Evolutionary conservation across 805 yeast species (phyloP), one percentile per base, ranked within the genome.

Genomic region (Komagataella phaffii): DNA sequence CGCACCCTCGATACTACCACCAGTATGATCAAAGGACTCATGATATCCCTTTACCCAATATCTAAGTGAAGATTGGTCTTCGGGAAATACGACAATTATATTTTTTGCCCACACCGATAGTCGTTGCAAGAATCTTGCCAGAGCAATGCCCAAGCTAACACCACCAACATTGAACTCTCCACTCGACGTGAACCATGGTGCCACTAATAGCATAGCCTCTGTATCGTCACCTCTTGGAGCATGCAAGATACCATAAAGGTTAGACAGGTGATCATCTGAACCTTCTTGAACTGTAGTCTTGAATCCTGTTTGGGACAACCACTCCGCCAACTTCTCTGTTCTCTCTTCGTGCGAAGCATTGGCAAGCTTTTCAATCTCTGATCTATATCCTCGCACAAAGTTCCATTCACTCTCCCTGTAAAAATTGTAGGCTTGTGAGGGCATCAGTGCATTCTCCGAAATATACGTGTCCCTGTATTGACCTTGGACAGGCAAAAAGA

Each of bases 91-190:
- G 46, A 93, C 69, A 24, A 93, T 85, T 56, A 93, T 83, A 61
- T 90, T 95, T 62, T 93, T 93, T 19, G 96, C 88, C 99, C 98
- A 93, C 8, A 93, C 79, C 6, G 96, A 84, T 85, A 95, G 81
- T 57, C 88, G 74, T 46, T 81, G 75, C 64, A 91, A 85, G 67
- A 85, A 91, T 55, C 90, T 75, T 0, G 93, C 83, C 55, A 93
- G 67, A 0, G 90, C 81, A 17, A 87, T 63, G 1, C 83, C 76
- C 40, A 90, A 64, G 0, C 96, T 77, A 44, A 87, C 71, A 2
- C 95, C 99, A 45, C 96, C 95, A 53, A 80, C 73, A 64, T 93
- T 93, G 60, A 68, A 72, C 50, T 74, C 72, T 2, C 77, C 79
- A 40, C 17, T 30, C 14, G 18, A 43, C 51, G 86, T 87, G 49